A percentile compares a stretch with the other conserved stretches of the same genome.
Evolutionary conservation across 2,329 filamentous ascomycete genomes (phyloP).

Genomic region (Beauveria rudraprayagi): DNA sequence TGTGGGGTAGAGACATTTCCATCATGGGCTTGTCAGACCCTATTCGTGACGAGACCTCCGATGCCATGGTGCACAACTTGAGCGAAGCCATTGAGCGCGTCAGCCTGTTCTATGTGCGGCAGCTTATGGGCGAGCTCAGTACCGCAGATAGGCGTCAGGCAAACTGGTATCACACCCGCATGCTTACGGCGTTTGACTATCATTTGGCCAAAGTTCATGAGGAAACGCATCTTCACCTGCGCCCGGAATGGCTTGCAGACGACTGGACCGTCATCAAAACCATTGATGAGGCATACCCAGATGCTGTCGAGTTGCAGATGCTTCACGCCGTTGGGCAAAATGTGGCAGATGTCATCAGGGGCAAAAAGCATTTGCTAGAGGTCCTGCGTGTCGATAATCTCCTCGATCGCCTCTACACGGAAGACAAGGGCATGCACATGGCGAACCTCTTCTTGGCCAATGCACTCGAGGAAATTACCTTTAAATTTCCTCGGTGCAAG

Average conservation of each 20-base stretch:
- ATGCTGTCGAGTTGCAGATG: slow-evolving; percentile 12
- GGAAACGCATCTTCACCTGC: neutral
- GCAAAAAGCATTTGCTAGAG: slow-evolving; percentile 13
- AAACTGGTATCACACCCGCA: neutral
- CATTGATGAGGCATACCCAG: slow-evolving; percentile 5
- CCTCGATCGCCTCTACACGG: slow-evolving; percentile 14
- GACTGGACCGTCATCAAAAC: neutral
- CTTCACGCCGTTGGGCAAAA: slow-evolving; percentile 13
- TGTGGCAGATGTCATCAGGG: slow-evolving; percentile 7
- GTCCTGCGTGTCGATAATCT: slow-evolving; percentile 12
- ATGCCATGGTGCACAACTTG: neutral
- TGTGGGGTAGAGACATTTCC: neutral
- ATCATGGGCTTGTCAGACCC: neutral
- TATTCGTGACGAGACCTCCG: neutral
- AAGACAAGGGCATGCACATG: slow-evolving; percentile 9
- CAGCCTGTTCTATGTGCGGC: neutral
- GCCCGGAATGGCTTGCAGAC: neutral
- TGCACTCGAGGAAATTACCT: slow-evolving; percentile 10
- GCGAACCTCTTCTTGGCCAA: slow-evolving; percentile 12
- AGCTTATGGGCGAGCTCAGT: neutral
- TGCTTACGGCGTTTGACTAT: neutral
- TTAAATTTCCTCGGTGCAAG: slow-evolving; percentile 10
- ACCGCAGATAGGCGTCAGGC: neutral
- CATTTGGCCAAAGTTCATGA: neutral
- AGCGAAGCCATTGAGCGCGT: neutral